These are phyloP conservation scores for Cryphonectria japonica DNA, from an alignment of 2,329 filamentous ascomycete genomes.

Conservation along the genomic window DNA sequence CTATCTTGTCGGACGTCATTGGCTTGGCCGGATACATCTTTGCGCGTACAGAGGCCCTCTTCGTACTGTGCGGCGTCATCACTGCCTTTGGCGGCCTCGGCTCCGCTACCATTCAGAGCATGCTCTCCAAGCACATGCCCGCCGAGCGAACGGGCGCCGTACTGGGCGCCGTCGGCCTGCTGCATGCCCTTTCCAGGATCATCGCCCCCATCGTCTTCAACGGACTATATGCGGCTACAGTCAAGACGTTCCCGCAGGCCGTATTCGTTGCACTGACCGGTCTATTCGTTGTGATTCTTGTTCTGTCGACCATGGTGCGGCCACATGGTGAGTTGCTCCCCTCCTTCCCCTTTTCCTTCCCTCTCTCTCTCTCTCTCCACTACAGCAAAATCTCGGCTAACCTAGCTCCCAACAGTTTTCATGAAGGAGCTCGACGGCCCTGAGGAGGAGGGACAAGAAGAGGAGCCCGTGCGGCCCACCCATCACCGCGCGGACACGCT, in stretches of 20 bases:
- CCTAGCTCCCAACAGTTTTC: constrained; percentile 27
- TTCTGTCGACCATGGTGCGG: constrained; percentile 70
- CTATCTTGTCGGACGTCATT: constrained; percentile 74
- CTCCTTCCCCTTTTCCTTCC: background rate
- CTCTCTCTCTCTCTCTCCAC: background rate
- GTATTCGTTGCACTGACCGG: constrained; percentile 76
- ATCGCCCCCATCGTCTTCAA: constrained; percentile 84
- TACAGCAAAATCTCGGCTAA: background rate
- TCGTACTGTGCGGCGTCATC: constrained; percentile 72
- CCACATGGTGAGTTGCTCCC: constrained; percentile 67
- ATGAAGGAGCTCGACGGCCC: constrained; percentile 24
- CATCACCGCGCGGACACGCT: constrained; percentile 26
- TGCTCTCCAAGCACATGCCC: constrained; percentile 89
- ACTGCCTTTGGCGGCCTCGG: constrained; percentile 83
- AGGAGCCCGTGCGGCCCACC: constrained; percentile 9
- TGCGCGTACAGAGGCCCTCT: constrained; percentile 62
- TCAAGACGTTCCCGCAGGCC: constrained; percentile 76
- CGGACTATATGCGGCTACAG: constrained; percentile 80
- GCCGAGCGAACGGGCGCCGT: constrained; percentile 80
- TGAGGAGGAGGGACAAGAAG: background rate
- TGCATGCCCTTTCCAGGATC: constrained; percentile 82
- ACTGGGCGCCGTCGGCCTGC: constrained; percentile 83
- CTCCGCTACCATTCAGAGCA: constrained; percentile 80
- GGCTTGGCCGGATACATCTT: constrained; percentile 78
- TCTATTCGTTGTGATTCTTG: constrained; percentile 68